Conservation (phyloP, 352 stramenopile genomes). For the Phytophthora citricola region DNA sequence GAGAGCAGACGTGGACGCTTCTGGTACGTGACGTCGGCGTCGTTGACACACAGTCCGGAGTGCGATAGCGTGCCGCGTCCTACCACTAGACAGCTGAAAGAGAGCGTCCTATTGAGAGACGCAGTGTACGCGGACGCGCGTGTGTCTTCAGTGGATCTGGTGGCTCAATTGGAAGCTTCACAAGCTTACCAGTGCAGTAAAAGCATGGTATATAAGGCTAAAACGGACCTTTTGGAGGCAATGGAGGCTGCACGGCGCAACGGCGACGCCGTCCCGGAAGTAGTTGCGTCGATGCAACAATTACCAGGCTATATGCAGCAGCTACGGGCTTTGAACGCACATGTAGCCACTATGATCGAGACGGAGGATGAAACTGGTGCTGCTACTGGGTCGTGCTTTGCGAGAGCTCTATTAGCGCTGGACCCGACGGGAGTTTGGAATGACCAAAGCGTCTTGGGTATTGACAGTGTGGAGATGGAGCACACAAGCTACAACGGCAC, state of each 20-base stretch:
- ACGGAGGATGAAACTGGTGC: slow-evolving; percentile 19
- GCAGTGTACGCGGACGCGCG: slow-evolving; percentile 50
- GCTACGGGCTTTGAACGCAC: slow-evolving; percentile 43
- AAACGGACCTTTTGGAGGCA: slow-evolving; percentile 56
- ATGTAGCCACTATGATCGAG: slow-evolving; percentile 43
- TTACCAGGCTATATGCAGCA: slow-evolving; percentile 54
- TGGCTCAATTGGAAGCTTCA: slow-evolving; percentile 41
- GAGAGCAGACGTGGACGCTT: slow-evolving; percentile 21
- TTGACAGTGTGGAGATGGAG: slow-evolving; percentile 46
- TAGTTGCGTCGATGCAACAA: slow-evolving; percentile 36
- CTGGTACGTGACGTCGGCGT: slow-evolving; percentile 66
- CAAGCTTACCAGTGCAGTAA: slow-evolving; percentile 52
- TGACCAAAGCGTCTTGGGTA: slow-evolving; percentile 45
- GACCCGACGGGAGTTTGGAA: slow-evolving; percentile 51
- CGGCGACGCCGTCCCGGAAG: slow-evolving; percentile 4
- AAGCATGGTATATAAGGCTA: slow-evolving; percentile 67
- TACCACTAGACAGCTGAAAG: slow-evolving; percentile 51
- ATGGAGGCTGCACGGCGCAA: slow-evolving; percentile 33
- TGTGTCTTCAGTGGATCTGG: slow-evolving; percentile 47
- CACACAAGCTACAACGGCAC: slow-evolving; percentile 39
- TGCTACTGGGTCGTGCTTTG: slow-evolving; percentile 17
- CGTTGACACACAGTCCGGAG: slow-evolving; percentile 39
- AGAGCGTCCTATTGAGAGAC: slow-evolving; percentile 46
- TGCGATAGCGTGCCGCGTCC: slow-evolving; percentile 52
- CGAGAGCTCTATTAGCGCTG: slow-evolving; percentile 48